Percentiles rank a stretch among this genome's conserved stretches.
Conservation (phyloP, 2,329 filamentous ascomycete species). For the Thielaviopsis populi region DNA sequence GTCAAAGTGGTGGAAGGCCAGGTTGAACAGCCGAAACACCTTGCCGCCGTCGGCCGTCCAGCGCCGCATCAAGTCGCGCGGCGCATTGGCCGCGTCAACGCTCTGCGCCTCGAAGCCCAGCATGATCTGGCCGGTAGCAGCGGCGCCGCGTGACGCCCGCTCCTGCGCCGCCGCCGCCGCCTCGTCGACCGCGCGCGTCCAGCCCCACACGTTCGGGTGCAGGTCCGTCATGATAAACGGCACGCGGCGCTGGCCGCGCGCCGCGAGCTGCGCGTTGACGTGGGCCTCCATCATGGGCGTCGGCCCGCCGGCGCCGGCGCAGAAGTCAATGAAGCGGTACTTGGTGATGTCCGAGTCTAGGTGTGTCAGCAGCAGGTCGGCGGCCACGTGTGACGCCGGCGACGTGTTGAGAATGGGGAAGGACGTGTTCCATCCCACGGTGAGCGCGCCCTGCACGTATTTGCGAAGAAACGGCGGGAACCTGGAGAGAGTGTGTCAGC, state of each 20-base stretch:
- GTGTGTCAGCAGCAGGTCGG: conserved; percentile 37
- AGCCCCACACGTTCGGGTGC: conserved; percentile 46
- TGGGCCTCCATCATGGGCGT: conserved; percentile 47
- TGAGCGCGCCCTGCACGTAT: conserved; percentile 50
- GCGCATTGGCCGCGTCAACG: conserved; percentile 50
- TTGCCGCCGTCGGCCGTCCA: conserved; percentile 26
- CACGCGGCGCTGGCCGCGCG: conserved; percentile 21
- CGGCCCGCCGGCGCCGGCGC: conserved; percentile 57
- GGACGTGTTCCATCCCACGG: conserved; percentile 45
- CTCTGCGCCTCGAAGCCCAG: conserved; percentile 44
- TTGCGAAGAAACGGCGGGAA: conserved; percentile 50
- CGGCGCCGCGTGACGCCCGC: conserved; percentile 27
- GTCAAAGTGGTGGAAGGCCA: conserved; percentile 65
- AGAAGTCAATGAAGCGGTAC: conserved; percentile 60
- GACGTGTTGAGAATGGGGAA: conserved; percentile 42
- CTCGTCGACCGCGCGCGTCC: conserved; percentile 31
- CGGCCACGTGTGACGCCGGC: conserved; percentile 47
- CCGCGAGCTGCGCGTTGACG: conserved; percentile 31
- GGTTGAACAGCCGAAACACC: conserved; percentile 56
- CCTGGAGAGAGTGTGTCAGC: conserved; percentile 27
- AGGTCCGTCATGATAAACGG: conserved; percentile 50
- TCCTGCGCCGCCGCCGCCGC: not conserved
- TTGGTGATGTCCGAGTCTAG: conserved; percentile 33
- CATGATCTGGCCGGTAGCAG: not conserved
- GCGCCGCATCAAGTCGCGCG: conserved; percentile 31